These are phyloP conservation scores for Apiotrichum mycotoxinovorans DNA, from an alignment of 1,284 basidiomycete species.

Conservation along the genomic window DNA sequence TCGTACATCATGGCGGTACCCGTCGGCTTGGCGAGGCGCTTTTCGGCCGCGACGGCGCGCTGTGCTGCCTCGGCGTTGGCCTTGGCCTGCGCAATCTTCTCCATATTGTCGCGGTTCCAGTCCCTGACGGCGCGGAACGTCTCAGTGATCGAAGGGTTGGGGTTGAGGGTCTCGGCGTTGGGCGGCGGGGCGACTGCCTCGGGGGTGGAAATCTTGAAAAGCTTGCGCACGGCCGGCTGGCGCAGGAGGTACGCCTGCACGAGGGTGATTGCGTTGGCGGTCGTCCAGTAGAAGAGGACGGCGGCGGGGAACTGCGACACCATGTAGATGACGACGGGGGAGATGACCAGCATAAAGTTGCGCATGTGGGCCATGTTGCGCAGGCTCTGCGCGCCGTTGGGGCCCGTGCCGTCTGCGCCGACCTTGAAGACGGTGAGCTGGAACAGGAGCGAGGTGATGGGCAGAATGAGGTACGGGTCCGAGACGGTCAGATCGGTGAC, in stretches of 20 bases:
- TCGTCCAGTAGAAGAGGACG: constrained; percentile 58
- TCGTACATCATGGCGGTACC: constrained; percentile 12
- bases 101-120: neutral
- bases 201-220: constrained; percentile 45
- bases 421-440: constrained; percentile 70
- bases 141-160: constrained; percentile 17
- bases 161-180: constrained; percentile 13
- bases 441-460: constrained; percentile 60
- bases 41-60: neutral
- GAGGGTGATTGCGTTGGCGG: constrained; percentile 56
- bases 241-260: constrained; percentile 52
- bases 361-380: constrained; percentile 62
- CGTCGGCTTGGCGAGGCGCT: neutral
- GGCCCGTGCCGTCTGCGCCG: constrained; percentile 56
- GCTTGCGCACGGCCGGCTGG: constrained; percentile 32
- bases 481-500: constrained; percentile 71
- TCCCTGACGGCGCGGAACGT: constrained; percentile 6
- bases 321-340: constrained; percentile 60
- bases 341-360: constrained; percentile 66
- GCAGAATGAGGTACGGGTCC: constrained; percentile 77
- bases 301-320: constrained; percentile 58
- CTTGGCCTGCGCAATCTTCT: neutral
- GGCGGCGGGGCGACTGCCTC: constrained; percentile 27
- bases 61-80: neutral
- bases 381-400: constrained; percentile 24